Base-by-base conservation (phyloP, 2,329 filamentous ascomycete species). In the Penicillium sp. region DNA sequence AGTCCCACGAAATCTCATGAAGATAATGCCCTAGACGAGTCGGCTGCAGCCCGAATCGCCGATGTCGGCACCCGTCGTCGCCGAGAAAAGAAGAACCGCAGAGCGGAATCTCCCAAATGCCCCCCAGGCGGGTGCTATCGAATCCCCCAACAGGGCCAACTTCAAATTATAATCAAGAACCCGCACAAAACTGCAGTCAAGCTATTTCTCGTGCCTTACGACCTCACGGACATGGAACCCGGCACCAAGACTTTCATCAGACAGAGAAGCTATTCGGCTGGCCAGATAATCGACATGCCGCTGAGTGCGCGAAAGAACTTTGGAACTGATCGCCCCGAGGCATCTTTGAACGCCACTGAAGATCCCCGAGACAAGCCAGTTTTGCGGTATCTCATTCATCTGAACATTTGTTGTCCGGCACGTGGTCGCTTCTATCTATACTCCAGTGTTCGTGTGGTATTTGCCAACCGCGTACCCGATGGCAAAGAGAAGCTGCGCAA, bases 131-230 rank as follows among this genome's bases (percentile, higher is more conserved):
- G 94, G 31, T 90, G 89, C 65, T 99, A 97, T 69, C 87, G 94
- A 39, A 96, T 99, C 47, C 94, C 94, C 0, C 87, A 94, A 65
- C 88, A 92, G 69, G 94, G 94, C 0, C 94, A 97, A 71, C 78
- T 99, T 13, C 94, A 99, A 64, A 95, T 99, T 57, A 87, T 99
- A 55, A 90, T 99, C 69, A 97, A 97, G 70, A 99, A 97, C 64
- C 92, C 92, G 14, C 96, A 97, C 75, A 97, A 97, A 69, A 97
- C 94, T 3, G 94, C 94, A 1, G 92, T 97, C 48, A 97, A 99
- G 70, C 78, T 99, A 0, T 97, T 97, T 62, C 79, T 97, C 22
- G 84, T 99, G 2, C 94, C 92, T 0, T 99, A 97, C 63, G 91
- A 97, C 67, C 78, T 99, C 1, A 81, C 84, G 1, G 92, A 90